Percentiles rank a stretch among this genome's conserved stretches.
Evolutionary conservation across 75 land plant species (phyloP).

Genomic region (Pinus tabuliformis): DNA sequence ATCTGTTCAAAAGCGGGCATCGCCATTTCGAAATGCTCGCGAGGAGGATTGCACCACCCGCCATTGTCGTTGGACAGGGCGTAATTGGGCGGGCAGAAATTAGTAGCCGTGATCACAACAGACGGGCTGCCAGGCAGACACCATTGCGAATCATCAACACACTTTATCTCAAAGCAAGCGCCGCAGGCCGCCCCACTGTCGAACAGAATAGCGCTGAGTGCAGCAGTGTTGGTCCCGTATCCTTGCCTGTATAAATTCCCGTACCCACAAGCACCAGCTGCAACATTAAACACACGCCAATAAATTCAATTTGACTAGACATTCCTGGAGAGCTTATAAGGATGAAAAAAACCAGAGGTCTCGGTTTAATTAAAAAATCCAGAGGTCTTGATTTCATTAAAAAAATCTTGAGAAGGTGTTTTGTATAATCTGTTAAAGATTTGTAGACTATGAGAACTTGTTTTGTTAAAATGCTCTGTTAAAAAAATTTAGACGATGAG

Average conservation of each 20-base stretch:
- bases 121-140: slow-evolving; percentile 41
- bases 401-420: too few species aligned
- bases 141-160: slow-evolving; percentile 24
- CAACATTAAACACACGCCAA: too few species aligned
- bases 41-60: slow-evolving; percentile 64
- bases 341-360: too few species aligned
- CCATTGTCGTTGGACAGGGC: slow-evolving; percentile 42
- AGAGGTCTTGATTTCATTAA: too few species aligned
- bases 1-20: slow-evolving; percentile 46
- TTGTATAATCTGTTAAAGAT: too few species aligned
- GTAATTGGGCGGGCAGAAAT: slow-evolving; percentile 53
- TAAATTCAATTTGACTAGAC: too few species aligned
- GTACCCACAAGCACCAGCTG: slow-evolving; percentile 59
- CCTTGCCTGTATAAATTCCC: slow-evolving; percentile 49
- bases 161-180: slow-evolving; percentile 47
- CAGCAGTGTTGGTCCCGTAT: slow-evolving; percentile 46
- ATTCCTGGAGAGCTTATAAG: too few species aligned
- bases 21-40: slow-evolving; percentile 47
- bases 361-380: too few species aligned
- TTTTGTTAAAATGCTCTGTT: too few species aligned
- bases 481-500: too few species aligned
- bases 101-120: slow-evolving; percentile 52
- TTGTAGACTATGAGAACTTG: too few species aligned
- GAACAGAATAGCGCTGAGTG: slow-evolving; percentile 57
- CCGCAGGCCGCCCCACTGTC: slow-evolving; percentile 48